These are phyloP conservation scores for Rhizoclosmatium sp. DNA, from an alignment of 192 early-diverging fungal species.

Conservation along the genomic window DNA sequence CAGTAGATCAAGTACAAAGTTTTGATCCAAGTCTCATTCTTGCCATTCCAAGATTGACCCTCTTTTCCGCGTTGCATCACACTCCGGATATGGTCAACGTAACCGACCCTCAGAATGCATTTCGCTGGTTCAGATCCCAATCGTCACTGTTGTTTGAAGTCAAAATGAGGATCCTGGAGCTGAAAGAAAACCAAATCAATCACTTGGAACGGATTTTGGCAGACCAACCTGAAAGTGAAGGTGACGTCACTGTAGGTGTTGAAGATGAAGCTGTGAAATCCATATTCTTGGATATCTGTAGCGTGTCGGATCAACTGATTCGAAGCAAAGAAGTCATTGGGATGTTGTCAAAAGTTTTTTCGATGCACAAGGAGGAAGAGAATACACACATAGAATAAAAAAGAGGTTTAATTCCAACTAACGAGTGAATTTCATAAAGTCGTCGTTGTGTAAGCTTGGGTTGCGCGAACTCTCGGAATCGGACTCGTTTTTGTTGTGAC, in stretches of 20 bases:
- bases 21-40: conserved; percentile 69
- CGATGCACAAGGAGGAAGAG: conserved; percentile 51
- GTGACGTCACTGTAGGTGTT: background rate
- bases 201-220: conserved; percentile 39
- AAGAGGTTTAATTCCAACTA: no score
- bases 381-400: background rate
- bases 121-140: conserved; percentile 72
- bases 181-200: conserved; percentile 1
- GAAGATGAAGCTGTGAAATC: conserved; percentile 16
- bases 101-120: conserved; percentile 55
- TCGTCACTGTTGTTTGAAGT: conserved; percentile 12
- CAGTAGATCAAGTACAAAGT: conserved; percentile 53
- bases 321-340: conserved; percentile 62
- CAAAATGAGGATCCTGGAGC: background rate
- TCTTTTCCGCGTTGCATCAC: conserved; percentile 62
- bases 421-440: no score
- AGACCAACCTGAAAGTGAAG: background rate
- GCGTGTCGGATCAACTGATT: conserved; percentile 63
- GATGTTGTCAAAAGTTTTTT: conserved; percentile 65
- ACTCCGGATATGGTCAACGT: conserved; percentile 64
- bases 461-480: no score
- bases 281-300: conserved; percentile 58
- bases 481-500: no score
- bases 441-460: no score
- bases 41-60: conserved; percentile 66